Evolutionary conservation across 495 filamentous ascomycete genomes (phyloP), one percentile per base, ranked within the genome.

Genomic region (Pyrenula aspistea): DNA sequence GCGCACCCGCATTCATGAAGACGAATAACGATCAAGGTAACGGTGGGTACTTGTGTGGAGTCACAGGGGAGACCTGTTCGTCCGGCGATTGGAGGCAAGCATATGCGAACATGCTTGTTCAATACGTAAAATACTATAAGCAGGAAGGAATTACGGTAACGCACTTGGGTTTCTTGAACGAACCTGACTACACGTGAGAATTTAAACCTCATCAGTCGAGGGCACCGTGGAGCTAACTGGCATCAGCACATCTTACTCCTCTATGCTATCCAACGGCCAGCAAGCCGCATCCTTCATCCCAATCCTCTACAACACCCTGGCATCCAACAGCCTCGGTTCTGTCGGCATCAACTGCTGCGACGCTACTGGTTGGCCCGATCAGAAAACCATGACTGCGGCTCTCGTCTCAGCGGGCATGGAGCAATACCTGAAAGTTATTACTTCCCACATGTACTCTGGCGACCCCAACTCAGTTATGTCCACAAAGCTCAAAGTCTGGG

Each of bases 1-100:
- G 68, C 25, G 79, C 77, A 0, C 77, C 77, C 0, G 77, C 73
- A 0, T 83, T 73, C 66, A 81, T 83, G 78, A 83, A 82, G 63
- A 80, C 75, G 3, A 77, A 75, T 59, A 63, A 66, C 12, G 60
- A 66, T 22, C 65, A 74, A 47, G 56, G 58, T 42, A 67, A 68
- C 47, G 69, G 75, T 51, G 72, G 72, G n/a, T 75, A 71, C 53
- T 61, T 77, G 24, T 82, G 80, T 63, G 72, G 79, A 20, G 73
- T 78, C 1, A 65, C 70, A 1, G 69, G 69, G 2, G 61, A 72
- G 4, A 61, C 63, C 8, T 81, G 78, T 61, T 60, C 67, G 0
- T 67, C 66, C 2, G 78, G 78, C 0, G 74, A 81, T 57, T 82
- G 79, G 79, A 67, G 71, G 50, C 73, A 79, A 58, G 73, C 79